phyloP scores from a whole-genome alignment of 176 grass and related monocot genomes.

The Miscanthus lutarioriparius region DNA sequence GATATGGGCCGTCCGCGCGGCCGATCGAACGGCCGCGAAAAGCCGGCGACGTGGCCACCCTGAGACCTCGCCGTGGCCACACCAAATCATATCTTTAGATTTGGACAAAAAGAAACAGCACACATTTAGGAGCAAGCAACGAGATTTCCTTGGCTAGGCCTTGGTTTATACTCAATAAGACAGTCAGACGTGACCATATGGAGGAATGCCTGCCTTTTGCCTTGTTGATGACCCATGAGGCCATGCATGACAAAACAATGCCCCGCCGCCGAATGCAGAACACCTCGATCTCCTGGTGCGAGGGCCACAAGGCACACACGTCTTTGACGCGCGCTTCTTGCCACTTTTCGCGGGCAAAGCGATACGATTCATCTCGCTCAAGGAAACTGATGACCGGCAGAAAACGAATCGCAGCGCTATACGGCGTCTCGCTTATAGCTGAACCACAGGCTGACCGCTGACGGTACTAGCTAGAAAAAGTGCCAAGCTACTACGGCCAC shows the following conservation, averaged over 20 bases:
- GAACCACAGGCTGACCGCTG: neutral
- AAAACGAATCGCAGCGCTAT: neutral
- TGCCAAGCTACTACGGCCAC: neutral
- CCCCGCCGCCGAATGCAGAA: neutral
- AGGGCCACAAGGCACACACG: slow-evolving; percentile 13
- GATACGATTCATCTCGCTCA: slow-evolving; percentile 1
- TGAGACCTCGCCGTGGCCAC: too few species aligned
- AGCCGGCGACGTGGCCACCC: too few species aligned
- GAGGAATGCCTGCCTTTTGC: neutral
- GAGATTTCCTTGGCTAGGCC: neutral
- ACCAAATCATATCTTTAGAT: too few species aligned
- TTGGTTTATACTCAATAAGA: neutral
- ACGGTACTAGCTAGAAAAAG: neutral
- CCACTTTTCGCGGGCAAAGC: slow-evolving; percentile 23
- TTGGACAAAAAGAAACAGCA: neutral
- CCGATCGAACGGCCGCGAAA: too few species aligned
- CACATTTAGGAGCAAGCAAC: slow-evolving; percentile 22
- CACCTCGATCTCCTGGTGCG: neutral
- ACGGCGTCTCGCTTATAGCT: neutral
- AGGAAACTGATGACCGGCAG: neutral
- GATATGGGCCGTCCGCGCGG: too few species aligned
- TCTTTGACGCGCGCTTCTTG: slow-evolving; percentile 30
- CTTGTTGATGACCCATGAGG: slow-evolving; percentile 29
- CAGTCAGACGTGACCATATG: neutral
- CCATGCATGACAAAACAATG: neutral